phyloP scores from a whole-genome alignment of 495 filamentous ascomycete species.

The Penicillium dipodomyicola region DNA sequence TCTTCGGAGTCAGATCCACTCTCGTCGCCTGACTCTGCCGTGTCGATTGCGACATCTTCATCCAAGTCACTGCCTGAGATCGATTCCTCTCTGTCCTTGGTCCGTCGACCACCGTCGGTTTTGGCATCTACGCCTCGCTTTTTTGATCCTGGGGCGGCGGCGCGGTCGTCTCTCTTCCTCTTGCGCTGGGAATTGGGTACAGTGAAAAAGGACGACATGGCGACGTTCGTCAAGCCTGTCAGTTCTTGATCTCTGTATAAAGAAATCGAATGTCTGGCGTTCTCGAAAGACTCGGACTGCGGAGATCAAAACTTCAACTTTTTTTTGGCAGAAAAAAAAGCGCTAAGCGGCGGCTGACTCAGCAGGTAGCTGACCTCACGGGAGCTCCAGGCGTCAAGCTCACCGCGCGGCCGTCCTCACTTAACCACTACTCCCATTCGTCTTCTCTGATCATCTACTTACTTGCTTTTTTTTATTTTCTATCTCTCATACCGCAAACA shows the following conservation, averaged over 20 bases:
- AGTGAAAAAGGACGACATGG: slow-evolving; percentile 87
- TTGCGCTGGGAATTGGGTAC: slow-evolving; percentile 74
- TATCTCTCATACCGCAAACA: slow-evolving; percentile 25
- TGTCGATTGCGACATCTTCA: slow-evolving; percentile 51
- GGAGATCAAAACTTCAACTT: slow-evolving; percentile 33
- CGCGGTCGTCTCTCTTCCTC: slow-evolving; percentile 63
- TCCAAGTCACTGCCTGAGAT: slow-evolving; percentile 86
- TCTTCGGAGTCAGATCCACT: slow-evolving; percentile 55
- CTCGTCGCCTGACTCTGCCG: slow-evolving; percentile 43
- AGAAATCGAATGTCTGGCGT: slow-evolving; percentile 9
- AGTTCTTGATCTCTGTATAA: slow-evolving; percentile 6
- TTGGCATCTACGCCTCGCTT: slow-evolving; percentile 52
- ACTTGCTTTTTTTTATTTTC: slow-evolving; percentile 11
- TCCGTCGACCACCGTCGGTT: slow-evolving; percentile 26
- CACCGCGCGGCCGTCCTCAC: slow-evolving; percentile 39
- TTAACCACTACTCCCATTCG: slow-evolving; percentile 17
- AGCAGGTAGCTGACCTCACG: slow-evolving; percentile 38
- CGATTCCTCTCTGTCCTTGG: slow-evolving; percentile 54
- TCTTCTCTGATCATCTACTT: slow-evolving; percentile 18
- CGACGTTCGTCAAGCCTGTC: slow-evolving; percentile 11
- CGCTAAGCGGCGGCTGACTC: slow-evolving; percentile 40
- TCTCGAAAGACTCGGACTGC: slow-evolving; percentile 15
- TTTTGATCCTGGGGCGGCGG: slow-evolving; percentile 50
- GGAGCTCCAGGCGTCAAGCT: slow-evolving; percentile 48
- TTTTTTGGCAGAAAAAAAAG: slow-evolving; percentile 45